Conservation (phyloP, 2,329 filamentous ascomycete species). For the Setomelanomma holmii region DNA sequence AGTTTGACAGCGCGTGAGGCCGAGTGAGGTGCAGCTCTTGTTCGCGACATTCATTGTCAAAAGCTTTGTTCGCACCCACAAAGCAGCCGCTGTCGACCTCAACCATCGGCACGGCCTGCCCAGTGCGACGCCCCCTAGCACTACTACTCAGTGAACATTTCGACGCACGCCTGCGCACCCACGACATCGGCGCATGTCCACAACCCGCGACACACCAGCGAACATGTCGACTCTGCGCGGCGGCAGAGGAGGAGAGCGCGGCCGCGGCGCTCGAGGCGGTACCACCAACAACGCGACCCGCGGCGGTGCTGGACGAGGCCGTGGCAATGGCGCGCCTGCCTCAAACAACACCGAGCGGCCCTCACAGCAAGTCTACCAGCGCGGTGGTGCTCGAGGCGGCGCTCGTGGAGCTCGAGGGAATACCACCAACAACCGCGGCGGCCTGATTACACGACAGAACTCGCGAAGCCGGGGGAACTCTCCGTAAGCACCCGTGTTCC, state of each 20-base stretch:
- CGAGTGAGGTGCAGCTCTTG: background rate
- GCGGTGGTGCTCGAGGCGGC: slow-evolving; percentile 1
- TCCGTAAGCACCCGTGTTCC: slow-evolving; percentile 15
- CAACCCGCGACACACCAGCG: slow-evolving; percentile 19
- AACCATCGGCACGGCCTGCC: slow-evolving; percentile 25
- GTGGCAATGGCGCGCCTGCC: slow-evolving; percentile 17
- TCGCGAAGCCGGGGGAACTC: slow-evolving; percentile 3
- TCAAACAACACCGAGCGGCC: slow-evolving; percentile 16
- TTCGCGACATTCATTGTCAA: slow-evolving; percentile 29
- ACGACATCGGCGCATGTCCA: slow-evolving; percentile 17
- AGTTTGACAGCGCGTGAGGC: background rate
- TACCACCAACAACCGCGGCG: slow-evolving; percentile 8
- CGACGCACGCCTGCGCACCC: slow-evolving; percentile 1
- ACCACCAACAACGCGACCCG: slow-evolving; percentile 11
- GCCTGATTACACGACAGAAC: background rate
- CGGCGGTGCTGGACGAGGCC: slow-evolving; percentile 21
- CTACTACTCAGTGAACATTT: background rate
- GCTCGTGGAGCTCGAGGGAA: slow-evolving; percentile 3
- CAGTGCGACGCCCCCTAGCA: background rate
- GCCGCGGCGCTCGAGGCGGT: slow-evolving; percentile 19
- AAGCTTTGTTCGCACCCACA: background rate
- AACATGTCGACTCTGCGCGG: slow-evolving; percentile 40
- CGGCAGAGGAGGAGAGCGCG: slow-evolving; percentile 26
- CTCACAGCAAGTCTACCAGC: slow-evolving; percentile 14
- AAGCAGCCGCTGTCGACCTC: slow-evolving; percentile 28